A percentile compares a stretch with the other conserved stretches of the same genome.
Conservation (phyloP, 139 green algal species). For the Prasinococcaceae sp. region DNA sequence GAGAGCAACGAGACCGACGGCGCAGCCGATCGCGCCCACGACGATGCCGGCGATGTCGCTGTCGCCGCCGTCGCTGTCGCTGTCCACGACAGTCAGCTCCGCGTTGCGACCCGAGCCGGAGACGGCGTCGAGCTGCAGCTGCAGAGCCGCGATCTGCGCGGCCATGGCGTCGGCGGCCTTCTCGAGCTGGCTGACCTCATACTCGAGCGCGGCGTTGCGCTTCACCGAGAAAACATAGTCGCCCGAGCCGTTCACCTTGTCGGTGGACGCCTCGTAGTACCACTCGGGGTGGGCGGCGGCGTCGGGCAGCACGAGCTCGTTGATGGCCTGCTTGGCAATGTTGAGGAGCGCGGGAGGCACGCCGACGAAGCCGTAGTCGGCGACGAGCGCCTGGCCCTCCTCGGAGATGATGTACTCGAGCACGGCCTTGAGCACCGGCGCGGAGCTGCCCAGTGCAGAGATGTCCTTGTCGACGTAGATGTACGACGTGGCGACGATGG, state of each 20-base stretch:
- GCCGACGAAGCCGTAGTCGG: conserved; percentile 13
- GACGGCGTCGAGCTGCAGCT: background rate
- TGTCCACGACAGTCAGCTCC: no score
- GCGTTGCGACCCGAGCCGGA: no score
- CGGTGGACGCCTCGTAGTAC: background rate
- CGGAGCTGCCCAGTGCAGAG: background rate
- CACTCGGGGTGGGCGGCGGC: background rate
- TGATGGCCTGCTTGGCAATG: background rate
- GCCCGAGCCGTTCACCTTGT: background rate
- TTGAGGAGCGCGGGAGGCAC: background rate
- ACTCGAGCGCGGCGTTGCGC: background rate
- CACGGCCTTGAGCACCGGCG: conserved; percentile 11
- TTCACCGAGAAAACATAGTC: conserved; percentile 1
- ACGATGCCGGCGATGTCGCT: background rate
- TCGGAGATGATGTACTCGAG: conserved; percentile 12
- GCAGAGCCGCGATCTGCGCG: background rate
- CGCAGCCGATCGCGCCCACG: background rate
- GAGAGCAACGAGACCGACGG: background rate
- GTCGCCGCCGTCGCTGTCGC: no score
- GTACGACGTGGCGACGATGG: conserved; percentile 19
- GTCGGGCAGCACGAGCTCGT: background rate
- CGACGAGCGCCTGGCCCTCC: conserved; percentile 9
- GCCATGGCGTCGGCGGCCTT: background rate
- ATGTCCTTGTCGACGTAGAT: conserved; percentile 12
- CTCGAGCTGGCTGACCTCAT: background rate